Percentiles rank a stretch among this genome's conserved stretches.
Conservation (phyloP, 2,329 filamentous ascomycete species). For the Colletotrichum zoysiae region DNA sequence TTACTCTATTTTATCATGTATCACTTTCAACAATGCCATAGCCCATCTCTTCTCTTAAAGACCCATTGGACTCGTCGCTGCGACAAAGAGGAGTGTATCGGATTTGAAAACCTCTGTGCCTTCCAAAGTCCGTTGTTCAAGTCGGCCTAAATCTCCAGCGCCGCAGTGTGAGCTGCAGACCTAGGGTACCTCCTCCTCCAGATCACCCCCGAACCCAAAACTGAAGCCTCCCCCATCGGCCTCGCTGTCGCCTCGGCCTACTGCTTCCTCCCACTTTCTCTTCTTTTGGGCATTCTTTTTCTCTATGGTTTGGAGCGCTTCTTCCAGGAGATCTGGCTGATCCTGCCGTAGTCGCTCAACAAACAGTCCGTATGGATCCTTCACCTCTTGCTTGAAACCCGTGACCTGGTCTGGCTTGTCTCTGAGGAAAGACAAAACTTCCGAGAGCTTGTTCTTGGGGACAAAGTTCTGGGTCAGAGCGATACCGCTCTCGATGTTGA, state of each 20-base stretch:
- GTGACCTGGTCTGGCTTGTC: slow-evolving; percentile 89
- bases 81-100: neutral
- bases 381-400: slow-evolving; percentile 80
- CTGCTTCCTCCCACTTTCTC: slow-evolving; percentile 87
- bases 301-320: slow-evolving; percentile 74
- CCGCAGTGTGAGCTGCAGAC: neutral
- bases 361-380: slow-evolving; percentile 82
- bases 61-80: neutral
- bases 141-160: neutral
- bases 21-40: neutral
- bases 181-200: slow-evolving; percentile 52
- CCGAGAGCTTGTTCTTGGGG: slow-evolving; percentile 76
- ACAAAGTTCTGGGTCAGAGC: slow-evolving; percentile 98
- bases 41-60: neutral
- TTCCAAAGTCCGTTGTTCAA: neutral
- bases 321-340: slow-evolving; percentile 76
- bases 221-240: slow-evolving; percentile 59
- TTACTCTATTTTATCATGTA: neutral
- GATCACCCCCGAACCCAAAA: slow-evolving; percentile 66
- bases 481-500: slow-evolving; percentile 87
- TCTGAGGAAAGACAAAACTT: slow-evolving; percentile 83
- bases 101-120: neutral
- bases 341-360: slow-evolving; percentile 72
- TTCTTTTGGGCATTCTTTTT: slow-evolving; percentile 75
- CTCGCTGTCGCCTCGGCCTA: slow-evolving; percentile 61